These are phyloP conservation scores for Phylloporus gajari DNA, from an alignment of 1,284 basidiomycete genomes.

Conservation along the genomic window DNA sequence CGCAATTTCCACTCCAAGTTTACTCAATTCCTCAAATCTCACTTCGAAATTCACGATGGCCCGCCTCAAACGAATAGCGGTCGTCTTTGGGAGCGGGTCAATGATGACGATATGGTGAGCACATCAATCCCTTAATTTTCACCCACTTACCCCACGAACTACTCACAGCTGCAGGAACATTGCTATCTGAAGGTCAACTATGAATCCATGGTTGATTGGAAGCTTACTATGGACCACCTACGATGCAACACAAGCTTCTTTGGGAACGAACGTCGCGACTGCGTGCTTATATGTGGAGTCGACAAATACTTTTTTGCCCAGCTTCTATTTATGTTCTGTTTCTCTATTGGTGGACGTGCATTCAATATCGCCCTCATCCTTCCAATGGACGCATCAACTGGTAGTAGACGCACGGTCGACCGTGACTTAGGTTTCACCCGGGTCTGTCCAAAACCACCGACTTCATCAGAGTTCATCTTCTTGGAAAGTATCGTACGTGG, in stretches of 20 bases:
- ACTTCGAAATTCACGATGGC: too few species aligned
- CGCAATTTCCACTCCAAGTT: background rate
- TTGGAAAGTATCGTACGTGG: background rate
- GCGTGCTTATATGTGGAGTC: background rate
- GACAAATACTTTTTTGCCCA: background rate
- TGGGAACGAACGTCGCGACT: background rate
- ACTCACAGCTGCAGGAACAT: background rate
- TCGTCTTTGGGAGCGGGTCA: too few species aligned
- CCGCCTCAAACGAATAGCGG: too few species aligned
- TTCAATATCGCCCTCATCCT: background rate
- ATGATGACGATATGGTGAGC: too few species aligned
- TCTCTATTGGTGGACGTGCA: background rate
- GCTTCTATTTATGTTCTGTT: background rate
- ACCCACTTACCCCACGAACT: too few species aligned
- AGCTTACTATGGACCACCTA: background rate
- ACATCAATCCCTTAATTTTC: too few species aligned
- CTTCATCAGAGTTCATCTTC: background rate
- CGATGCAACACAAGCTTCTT: background rate
- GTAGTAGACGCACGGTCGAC: background rate
- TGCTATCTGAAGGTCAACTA: background rate
- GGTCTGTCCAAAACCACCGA: background rate
- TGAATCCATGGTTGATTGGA: background rate
- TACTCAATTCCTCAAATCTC: background rate
- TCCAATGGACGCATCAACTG: background rate
- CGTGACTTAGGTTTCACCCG: background rate